Conservation (phyloP, 2,329 filamentous ascomycete genomes). For the Leptoxyphium fumago region DNA sequence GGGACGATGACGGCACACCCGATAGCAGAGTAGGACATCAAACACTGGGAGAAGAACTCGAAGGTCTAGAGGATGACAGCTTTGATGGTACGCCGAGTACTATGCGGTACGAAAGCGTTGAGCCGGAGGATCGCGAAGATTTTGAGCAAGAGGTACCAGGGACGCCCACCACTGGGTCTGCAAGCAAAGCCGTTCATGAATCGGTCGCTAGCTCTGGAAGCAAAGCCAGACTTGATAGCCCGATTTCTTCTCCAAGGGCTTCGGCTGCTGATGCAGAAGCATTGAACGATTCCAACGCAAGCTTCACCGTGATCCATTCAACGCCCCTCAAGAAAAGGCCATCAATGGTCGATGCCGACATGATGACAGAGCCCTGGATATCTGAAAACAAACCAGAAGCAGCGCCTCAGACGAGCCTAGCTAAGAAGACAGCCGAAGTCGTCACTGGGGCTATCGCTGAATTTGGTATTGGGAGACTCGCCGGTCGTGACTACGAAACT, state of each 20-base stretch:
- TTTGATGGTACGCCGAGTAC: conserved; percentile 27
- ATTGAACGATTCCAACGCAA: conserved; percentile 1
- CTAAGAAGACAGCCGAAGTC: conserved; percentile 14
- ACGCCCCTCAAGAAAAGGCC: conserved; percentile 6
- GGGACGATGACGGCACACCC: conserved; percentile 29
- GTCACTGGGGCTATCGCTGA: conserved; percentile 20
- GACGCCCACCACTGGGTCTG: conserved; percentile 2
- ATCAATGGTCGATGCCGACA: conserved; percentile 43
- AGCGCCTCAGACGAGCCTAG: conserved; percentile 5
- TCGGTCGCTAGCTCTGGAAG: background rate
- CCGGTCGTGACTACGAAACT: conserved; percentile 3
- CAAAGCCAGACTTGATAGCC: background rate
- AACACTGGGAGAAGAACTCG: conserved; percentile 83
- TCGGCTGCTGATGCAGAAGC: background rate
- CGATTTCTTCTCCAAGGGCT: background rate
- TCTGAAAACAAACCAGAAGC: conserved; percentile 14
- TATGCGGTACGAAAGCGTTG: conserved; percentile 40
- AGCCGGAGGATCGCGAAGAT: conserved; percentile 62
- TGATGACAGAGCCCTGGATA: conserved; percentile 48
- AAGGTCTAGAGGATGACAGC: conserved; percentile 62
- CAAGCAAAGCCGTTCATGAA: background rate
- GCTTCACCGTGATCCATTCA: conserved; percentile 4
- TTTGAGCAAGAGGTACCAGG: conserved; percentile 26
- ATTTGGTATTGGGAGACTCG: conserved; percentile 18
- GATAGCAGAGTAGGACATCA: conserved; percentile 38